These are phyloP conservation scores for Zizania palustris DNA, from an alignment of 202 grass and related monocot species.

Conservation along the genomic window DNA sequence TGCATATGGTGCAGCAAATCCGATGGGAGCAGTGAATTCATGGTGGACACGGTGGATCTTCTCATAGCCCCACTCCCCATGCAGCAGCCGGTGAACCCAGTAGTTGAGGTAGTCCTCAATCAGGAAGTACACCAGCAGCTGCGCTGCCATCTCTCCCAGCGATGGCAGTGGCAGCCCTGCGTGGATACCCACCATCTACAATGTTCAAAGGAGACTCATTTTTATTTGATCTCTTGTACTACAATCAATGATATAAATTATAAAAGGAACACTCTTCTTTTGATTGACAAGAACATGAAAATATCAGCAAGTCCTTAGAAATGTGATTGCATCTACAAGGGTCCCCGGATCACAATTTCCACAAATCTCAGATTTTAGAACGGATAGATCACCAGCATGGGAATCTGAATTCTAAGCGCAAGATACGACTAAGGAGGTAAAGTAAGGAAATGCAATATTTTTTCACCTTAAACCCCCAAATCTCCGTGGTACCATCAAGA, in stretches of 20 bases:
- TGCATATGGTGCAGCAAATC: constrained; percentile 85
- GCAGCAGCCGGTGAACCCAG: constrained; percentile 89
- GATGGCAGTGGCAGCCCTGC: constrained; percentile 74
- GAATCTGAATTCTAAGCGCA: constrained; percentile 15
- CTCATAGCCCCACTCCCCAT: constrained; percentile 85
- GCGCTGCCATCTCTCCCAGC: constrained; percentile 63
- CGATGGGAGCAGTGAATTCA: constrained; percentile 87
- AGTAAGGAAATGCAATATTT: background rate
- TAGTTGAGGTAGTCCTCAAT: constrained; percentile 93
- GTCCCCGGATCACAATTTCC: constrained; percentile 35
- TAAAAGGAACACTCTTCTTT: background rate
- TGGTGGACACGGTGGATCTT: constrained; percentile 92
- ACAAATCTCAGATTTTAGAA: constrained; percentile 4
- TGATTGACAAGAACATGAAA: background rate
- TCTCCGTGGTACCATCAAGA: background rate
- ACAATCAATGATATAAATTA: background rate
- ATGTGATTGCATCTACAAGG: constrained; percentile 14
- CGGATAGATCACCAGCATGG: constrained; percentile 10
- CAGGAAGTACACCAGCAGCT: constrained; percentile 85
- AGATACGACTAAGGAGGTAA: background rate
- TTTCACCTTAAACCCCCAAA: background rate
- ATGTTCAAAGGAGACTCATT: background rate
- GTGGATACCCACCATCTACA: constrained; percentile 83
- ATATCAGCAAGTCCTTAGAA: constrained; percentile 8
- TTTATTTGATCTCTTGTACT: background rate